Conservation (phyloP, 345 rosid species). For the Abelmoschus esculentus region DNA sequence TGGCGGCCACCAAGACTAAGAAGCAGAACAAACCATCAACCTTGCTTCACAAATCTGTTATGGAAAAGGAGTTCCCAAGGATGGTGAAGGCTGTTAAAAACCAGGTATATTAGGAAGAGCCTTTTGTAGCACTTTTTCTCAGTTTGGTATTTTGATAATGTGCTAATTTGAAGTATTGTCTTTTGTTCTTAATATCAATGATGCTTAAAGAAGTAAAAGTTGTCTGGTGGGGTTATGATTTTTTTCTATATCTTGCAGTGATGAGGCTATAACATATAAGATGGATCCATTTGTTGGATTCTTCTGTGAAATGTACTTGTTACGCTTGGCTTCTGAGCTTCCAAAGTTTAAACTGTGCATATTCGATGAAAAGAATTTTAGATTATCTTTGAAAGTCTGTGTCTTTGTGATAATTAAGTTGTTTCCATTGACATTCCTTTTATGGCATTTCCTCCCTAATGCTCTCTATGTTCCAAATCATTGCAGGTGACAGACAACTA, state of each 20-base stretch:
- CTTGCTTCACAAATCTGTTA: conserved; percentile 53
- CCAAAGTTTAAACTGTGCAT: not conserved
- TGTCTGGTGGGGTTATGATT: too few relatives aligned
- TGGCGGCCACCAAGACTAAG: conserved; percentile 80
- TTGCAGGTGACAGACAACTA: conserved; percentile 69
- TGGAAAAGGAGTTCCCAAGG: conserved; percentile 66
- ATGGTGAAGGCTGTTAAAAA: conserved; percentile 69
- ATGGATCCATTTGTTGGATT: conserved; percentile 21
- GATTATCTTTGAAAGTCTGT: not conserved
- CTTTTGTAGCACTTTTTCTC: not conserved
- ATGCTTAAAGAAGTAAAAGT: too few relatives aligned
- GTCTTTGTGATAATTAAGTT: not conserved
- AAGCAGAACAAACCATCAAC: conserved; percentile 69
- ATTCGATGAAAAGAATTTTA: not conserved
- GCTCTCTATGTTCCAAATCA: not conserved
- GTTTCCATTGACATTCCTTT: not conserved
- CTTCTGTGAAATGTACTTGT: conserved; percentile 43
- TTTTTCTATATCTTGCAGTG: conserved; percentile 21
- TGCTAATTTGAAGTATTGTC: too few relatives aligned
- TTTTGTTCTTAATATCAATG: too few relatives aligned
- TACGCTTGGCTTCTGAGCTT: conserved; percentile 59
- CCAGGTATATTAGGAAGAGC: conserved; percentile 33
- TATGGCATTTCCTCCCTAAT: not conserved
- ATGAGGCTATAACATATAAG: conserved; percentile 52
- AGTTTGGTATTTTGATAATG: not conserved